Evolutionary conservation across 768 basidiomycete genomes (phyloP).

Genomic region (Omphalotus guepiniiformis): DNA sequence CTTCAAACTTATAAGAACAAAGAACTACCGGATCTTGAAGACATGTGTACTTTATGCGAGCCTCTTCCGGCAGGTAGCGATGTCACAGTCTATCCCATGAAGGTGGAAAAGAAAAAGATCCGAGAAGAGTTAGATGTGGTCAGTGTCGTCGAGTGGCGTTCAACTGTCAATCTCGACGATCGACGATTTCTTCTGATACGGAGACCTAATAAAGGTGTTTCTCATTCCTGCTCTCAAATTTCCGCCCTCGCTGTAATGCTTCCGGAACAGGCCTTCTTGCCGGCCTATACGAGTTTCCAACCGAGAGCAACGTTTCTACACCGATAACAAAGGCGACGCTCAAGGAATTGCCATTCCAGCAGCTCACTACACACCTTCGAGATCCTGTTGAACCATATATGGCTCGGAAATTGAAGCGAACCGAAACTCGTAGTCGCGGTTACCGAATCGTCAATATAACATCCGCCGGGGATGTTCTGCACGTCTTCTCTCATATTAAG

Average conservation of each 20-base stretch:
- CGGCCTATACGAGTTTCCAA: conserved; percentile 86
- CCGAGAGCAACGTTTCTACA: conserved; percentile 48
- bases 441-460: conserved; percentile 40
- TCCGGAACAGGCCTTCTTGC: conserved; percentile 72
- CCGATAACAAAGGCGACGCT: conserved; percentile 32
- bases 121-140: conserved; percentile 84
- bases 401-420: conserved; percentile 1
- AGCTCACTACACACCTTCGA: conserved; percentile 37
- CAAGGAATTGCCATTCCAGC: conserved; percentile 27
- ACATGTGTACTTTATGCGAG: conserved; percentile 65
- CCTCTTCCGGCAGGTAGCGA: conserved; percentile 36
- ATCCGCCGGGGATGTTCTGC: conserved; percentile 62
- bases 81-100: conserved; percentile 87
- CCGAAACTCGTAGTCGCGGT: not conserved
- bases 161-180: conserved; percentile 25
- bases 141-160: conserved; percentile 79
- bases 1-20: conserved; percentile 1
- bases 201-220: conserved; percentile 77
- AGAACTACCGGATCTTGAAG: conserved; percentile 64
- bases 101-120: conserved; percentile 73
- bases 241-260: not conserved
- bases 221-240: conserved; percentile 1
- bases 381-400: conserved; percentile 19
- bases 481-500: conserved; percentile 87
- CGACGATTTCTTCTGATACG: conserved; percentile 74